Base-by-base conservation (phyloP, 139 green algal species). In the Pseudopediastrum boryanum region DNA sequence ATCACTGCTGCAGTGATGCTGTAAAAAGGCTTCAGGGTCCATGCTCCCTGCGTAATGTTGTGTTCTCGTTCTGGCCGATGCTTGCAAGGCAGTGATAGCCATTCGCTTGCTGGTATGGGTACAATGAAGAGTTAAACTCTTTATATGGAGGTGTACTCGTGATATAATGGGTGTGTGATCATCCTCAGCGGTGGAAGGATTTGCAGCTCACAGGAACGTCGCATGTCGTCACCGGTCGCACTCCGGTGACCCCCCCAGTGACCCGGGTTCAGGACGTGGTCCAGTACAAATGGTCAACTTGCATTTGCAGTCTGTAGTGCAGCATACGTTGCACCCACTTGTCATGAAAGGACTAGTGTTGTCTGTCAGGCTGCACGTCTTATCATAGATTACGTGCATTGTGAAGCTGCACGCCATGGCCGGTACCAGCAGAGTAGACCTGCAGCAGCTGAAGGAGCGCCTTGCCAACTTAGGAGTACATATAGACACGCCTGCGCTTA, bases 391-490 rank as follows among this genome's bases (percentile, higher is more conserved):
- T 12, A 6, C 33, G 13, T 72, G 27, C 35, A 12, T 72, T 12
- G 36, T 52, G 13, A 52, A 5, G 5, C 23, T 58, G 1, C 25
- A 25, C 23, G 21, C 36, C 7, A 54, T 52, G 39, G 64, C 33
- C 51, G 64, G 23, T 7, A 51, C n/a, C 25, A 16, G 13, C 46
- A 16, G 13, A 12, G 71, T 78, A 59, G 71, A 78, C 71, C 44
- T 70, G 21, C 36, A 42, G 13, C 52, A 68, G 52, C 71, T 78
- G 29, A 69, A 66, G 29, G 52, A 50, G 8, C 51, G 71, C 2
- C 54, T 78, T 2, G 54, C 51, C 16, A 78, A 70, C 54, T 56
- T 78, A 2, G 71, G 71, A 27, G 71, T 78, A 4, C 38, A 78
- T 35, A 69, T 78, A 64, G 23, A 64, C 6, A 52, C 58, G 23